Percentiles rank a stretch among this genome's conserved stretches.
phyloP scores from a whole-genome alignment of 257 asterid genomes.

The Schizonepeta tenuifolia region DNA sequence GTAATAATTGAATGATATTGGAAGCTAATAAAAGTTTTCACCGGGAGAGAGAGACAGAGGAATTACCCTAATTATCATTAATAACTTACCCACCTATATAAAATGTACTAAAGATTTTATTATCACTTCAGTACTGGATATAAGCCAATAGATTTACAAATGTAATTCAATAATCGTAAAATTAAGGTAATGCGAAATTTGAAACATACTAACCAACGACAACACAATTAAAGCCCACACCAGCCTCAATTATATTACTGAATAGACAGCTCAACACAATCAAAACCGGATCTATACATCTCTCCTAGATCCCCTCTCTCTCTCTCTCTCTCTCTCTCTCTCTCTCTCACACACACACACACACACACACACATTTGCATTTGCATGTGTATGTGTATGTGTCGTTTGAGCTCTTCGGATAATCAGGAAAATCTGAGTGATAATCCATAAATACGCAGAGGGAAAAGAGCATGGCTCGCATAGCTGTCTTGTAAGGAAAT shows the following conservation, averaged over 20 bases:
- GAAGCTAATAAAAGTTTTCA: slow-evolving; percentile 3
- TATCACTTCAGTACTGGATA: neutral
- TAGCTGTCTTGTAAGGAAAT: slow-evolving; percentile 30
- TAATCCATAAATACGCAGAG: slow-evolving; percentile 16
- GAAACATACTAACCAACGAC: slow-evolving; percentile 8
- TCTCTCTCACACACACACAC: neutral
- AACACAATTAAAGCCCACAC: slow-evolving; percentile 30
- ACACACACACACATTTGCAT: no score
- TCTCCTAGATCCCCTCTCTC: neutral
- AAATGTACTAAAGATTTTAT: neutral
- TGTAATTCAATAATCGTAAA: neutral
- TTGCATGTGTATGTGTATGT: no score
- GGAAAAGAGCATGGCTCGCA: slow-evolving; percentile 21
- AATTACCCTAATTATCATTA: neutral
- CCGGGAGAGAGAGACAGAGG: neutral
- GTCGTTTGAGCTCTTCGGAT: no score
- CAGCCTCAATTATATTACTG: slow-evolving; percentile 26
- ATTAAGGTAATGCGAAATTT: neutral
- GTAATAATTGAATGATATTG: slow-evolving; percentile 18
- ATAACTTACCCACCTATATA: neutral
- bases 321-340: neutral
- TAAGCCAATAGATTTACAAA: slow-evolving; percentile 4
- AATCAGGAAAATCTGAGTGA: neutral
- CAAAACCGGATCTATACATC: slow-evolving; percentile 11
- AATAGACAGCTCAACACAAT: slow-evolving; percentile 45